phyloP scores from a whole-genome alignment of 1,284 basidiomycete species.

The Sphaerobolus stellatus region DNA sequence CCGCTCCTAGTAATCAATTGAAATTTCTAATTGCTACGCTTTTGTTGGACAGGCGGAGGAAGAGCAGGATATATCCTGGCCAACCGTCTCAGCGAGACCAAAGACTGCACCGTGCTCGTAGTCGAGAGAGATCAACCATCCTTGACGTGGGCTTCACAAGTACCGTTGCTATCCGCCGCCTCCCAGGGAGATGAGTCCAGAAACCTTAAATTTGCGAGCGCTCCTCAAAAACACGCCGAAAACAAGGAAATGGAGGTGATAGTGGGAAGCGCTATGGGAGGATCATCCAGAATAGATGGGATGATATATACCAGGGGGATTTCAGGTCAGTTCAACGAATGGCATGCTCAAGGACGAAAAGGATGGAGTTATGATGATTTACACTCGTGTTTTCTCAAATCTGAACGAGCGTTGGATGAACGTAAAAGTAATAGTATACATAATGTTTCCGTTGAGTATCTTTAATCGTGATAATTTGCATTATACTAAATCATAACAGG shows the following conservation, averaged over 20 bases:
- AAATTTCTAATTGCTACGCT: too few species aligned
- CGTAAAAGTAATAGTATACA: neutral
- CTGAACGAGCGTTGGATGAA: constrained; percentile 20
- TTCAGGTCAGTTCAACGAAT: constrained; percentile 39
- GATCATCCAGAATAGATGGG: constrained; percentile 43
- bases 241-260: neutral
- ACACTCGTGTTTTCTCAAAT: constrained; percentile 37
- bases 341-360: constrained; percentile 32
- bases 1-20: neutral
- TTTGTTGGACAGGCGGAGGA: constrained; percentile 13
- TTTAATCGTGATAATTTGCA: neutral
- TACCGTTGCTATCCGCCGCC: constrained; percentile 36
- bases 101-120: constrained; percentile 34
- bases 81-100: constrained; percentile 41
- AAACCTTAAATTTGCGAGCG: constrained; percentile 5
- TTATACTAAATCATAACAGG: neutral
- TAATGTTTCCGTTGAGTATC: neutral
- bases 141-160: constrained; percentile 34
- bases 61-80: constrained; percentile 33
- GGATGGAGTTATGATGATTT: constrained; percentile 40
- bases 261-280: constrained; percentile 41
- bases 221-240: neutral
- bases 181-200: constrained; percentile 27
- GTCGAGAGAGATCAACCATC: constrained; percentile 30
- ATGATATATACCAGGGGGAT: constrained; percentile 38